Evolutionary conservation across 78 protist species (phyloP).

Genomic region (Speleostelium caveatum): DNA sequence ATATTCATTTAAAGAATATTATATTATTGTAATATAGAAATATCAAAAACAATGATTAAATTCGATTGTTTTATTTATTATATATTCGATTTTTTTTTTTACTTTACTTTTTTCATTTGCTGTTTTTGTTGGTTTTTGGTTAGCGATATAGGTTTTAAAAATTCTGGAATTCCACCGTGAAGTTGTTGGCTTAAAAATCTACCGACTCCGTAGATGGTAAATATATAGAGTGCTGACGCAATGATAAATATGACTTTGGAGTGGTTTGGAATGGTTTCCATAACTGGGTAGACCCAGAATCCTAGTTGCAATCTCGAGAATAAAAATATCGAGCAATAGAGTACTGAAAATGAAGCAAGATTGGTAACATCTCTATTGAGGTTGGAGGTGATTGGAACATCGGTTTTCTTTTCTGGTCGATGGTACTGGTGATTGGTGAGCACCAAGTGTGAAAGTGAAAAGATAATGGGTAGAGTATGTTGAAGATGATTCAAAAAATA

Average conservation of each 20-base stretch:
- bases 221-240: slow-evolving; percentile 14
- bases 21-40: no score
- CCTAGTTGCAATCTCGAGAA: slow-evolving; percentile 6
- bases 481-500: slow-evolving; percentile 42
- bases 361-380: slow-evolving; percentile 34
- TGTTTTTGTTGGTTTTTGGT: no score
- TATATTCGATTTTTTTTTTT: no score
- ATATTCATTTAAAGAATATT: no score
- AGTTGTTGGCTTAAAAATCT: background rate
- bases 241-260: slow-evolving; percentile 63
- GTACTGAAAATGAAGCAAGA: slow-evolving; percentile 10
- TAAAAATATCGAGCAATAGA: slow-evolving; percentile 14
- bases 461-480: slow-evolving; percentile 48
- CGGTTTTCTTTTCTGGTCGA: background rate
- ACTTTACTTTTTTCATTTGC: no score
- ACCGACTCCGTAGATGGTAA: slow-evolving; percentile 16
- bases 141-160: no score
- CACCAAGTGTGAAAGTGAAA: background rate
- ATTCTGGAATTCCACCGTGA: no score
- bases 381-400: slow-evolving; percentile 28
- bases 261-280: slow-evolving; percentile 40
- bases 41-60: no score
- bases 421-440: slow-evolving; percentile 64
- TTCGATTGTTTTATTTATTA: no score
- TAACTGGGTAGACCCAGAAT: slow-evolving; percentile 36